Base-by-base conservation (phyloP, 805 yeast species). In the Yarrowia sp. region DNA sequence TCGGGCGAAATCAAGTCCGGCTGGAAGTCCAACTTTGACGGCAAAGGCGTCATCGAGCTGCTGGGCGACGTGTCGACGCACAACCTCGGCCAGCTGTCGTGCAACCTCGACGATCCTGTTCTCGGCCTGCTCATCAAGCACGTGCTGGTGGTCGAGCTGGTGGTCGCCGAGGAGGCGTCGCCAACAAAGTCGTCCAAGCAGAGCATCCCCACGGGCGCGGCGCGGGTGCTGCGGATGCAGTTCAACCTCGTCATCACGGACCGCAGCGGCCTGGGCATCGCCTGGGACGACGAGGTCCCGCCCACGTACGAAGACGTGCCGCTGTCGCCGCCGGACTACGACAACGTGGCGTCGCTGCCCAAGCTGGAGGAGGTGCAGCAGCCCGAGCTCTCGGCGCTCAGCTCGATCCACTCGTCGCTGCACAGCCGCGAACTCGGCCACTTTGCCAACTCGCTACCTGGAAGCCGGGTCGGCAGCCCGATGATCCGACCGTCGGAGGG, bases 281-380 rank as follows among this genome's bases (percentile, higher is more conserved):
- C 97, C 0, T 94, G 99, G 98, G 97, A 93, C 73, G 97, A 93
- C 71, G 99, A 94, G 73, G 98, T 96, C 16, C 99, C 99, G 1
- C 99, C 99, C 0, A 88, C 91, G 19, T 94, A 94, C 69, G 90
- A 84, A 61, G 93, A 90, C 66, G 91, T 94, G 19, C 84, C 96
- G 0, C 78, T 90, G 42, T 84, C 92, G 21, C 99, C 99, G 0
- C 99, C 99, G 1, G 83, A 84, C 2, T 93, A 94, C 72, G 79
- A 75, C 36, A 65, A 63, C 14, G 67, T 72, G 1, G 70, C 69
- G n/a, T 64, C 62, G 29, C 61, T 66, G 29, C 70, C 72, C 13
- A 51, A 65, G 9, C 53, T 71, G 19, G 72, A 68, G 63, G 72
- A 62, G 49, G 49, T 56, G 14, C 60, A 53, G 46, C 60, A 53